Base-by-base conservation (phyloP, 192 early-diverging fungal species). In the Gamsiella multidivaricata region DNA sequence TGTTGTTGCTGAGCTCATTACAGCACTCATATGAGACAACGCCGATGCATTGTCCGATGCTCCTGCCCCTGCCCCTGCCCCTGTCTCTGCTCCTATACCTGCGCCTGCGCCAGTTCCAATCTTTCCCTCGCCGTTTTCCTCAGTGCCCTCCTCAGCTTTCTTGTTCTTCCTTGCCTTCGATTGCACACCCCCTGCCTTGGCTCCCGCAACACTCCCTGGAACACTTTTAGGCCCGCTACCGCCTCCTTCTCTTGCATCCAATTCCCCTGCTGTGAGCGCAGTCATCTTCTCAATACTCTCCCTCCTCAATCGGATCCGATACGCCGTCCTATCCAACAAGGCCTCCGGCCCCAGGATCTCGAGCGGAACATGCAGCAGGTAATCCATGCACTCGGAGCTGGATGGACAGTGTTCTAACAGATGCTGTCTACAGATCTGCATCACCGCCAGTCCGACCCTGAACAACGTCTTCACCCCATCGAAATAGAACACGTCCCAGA, bases 401-500 rank as follows among this genome's bases (percentile, higher is more conserved):
- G 88, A 86, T 6, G 92, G 94, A 59, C 96, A 94, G 23, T 88
- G 65, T 3, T 84, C 85, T 31, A 95, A 80, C 31, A 95, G 65
- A 65, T 90, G 83, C n/a, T 80, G 85, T 83, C 79, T 61, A 53
- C 87, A 83, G 26, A 88, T 66, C 29, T 85, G 84, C 18, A 94
- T 56, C 34, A 98, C 92, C 6, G 87, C 94, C 50, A 98, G 74
- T 0, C 92, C 91, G 12, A 92, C 84, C 36, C 95, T 82, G 79
- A 94, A 96, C 53, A 96, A 84, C 18, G 91, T 88, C 70, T 98
- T 97, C 52, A 90, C 82, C 57, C 90, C 93, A 71, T 94, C 92
- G 66, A 88, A 92, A 62, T 91, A 87, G 57, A 98, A 94, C 84
- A 94, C 91, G 82, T 98, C 96, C 95, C 95, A 97, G 31, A 98